These are phyloP conservation scores for Wickerhamomyces bisporus DNA, from an alignment of 805 yeast species.

Conservation along the genomic window DNA sequence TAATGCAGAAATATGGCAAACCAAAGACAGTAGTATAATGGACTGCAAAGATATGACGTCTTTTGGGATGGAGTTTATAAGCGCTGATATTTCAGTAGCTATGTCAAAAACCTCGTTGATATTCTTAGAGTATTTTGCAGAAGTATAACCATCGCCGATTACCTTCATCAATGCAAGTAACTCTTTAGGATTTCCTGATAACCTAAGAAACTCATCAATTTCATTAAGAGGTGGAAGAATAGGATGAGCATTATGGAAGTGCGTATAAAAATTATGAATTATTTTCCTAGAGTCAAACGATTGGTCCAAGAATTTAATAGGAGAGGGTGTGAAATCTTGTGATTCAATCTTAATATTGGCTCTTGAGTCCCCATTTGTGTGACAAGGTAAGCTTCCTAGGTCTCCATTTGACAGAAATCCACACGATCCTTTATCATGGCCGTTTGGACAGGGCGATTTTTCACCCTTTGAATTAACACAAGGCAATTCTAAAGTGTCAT, in stretches of 20 bases:
- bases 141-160: constrained; percentile 43
- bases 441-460: constrained; percentile 19
- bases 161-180: constrained; percentile 42
- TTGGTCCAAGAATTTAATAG: constrained; percentile 7
- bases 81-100: constrained; percentile 28
- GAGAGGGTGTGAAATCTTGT: constrained; percentile 1
- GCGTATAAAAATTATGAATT: constrained; percentile 28
- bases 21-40: constrained; percentile 35
- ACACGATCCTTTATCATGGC: constrained; percentile 18
- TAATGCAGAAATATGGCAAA: constrained; percentile 46
- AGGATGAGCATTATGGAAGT: constrained; percentile 42
- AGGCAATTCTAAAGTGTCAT: constrained; percentile 11
- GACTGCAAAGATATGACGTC: constrained; percentile 42
- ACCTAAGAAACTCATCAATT: constrained; percentile 28
- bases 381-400: constrained; percentile 19
- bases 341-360: constrained; percentile 11
- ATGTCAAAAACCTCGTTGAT: constrained; percentile 35
- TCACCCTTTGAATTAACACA: constrained; percentile 14
- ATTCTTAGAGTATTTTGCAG: constrained; percentile 31
- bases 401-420: constrained; percentile 13
- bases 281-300: constrained; percentile 19
- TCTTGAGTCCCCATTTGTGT: constrained; percentile 2
- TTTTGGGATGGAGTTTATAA: constrained; percentile 23
- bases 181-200: constrained; percentile 33
- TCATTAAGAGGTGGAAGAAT: constrained; percentile 37